Conservation (phyloP, 768 basidiomycete genomes). For the Serendipita vermifera region DNA sequence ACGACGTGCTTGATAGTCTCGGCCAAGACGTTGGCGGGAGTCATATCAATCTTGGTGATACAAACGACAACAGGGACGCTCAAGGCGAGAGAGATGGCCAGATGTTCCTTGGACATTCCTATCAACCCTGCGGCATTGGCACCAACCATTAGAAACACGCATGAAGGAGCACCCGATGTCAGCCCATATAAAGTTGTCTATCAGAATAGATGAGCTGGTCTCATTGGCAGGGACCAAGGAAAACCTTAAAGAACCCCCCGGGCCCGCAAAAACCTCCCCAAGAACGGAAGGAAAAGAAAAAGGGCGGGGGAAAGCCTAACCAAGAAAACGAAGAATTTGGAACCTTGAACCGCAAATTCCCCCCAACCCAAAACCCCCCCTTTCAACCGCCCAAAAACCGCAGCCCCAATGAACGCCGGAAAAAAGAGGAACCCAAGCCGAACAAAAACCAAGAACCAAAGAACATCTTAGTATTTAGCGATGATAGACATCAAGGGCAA, state of each 20-base stretch:
- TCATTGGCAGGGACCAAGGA: neutral
- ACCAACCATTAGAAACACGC: slow-evolving; percentile 85
- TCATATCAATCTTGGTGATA: slow-evolving; percentile 99
- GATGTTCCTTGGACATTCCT: slow-evolving; percentile 90
- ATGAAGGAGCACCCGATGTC: slow-evolving; percentile 87
- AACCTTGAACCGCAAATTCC: slow-evolving; percentile 74
- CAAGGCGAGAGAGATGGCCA: slow-evolving; percentile 86
- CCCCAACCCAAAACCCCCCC: slow-evolving; percentile 93
- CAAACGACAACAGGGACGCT: slow-evolving; percentile 89
- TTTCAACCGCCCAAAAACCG: slow-evolving; percentile 50
- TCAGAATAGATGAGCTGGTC: slow-evolving; percentile 14
- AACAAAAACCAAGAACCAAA: slow-evolving; percentile 80
- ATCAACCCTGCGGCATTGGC: slow-evolving; percentile 80
- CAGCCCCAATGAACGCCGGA: slow-evolving; percentile 43
- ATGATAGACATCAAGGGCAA: neutral
- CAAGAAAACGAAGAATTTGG: slow-evolving; percentile 92
- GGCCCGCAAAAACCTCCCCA: slow-evolving; percentile 82
- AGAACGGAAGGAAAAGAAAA: neutral
- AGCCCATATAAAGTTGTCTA: slow-evolving; percentile 85
- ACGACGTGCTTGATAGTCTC: slow-evolving; percentile 86
- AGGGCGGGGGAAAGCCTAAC: slow-evolving; percentile 26
- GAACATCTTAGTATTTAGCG: neutral
- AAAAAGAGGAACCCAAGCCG: slow-evolving; percentile 66
- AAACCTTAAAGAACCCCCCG: slow-evolving; percentile 63
- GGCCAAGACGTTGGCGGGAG: slow-evolving; percentile 78